Evolutionary conservation across 441 rosid species (phyloP).

Genomic region (Croton setiger): DNA sequence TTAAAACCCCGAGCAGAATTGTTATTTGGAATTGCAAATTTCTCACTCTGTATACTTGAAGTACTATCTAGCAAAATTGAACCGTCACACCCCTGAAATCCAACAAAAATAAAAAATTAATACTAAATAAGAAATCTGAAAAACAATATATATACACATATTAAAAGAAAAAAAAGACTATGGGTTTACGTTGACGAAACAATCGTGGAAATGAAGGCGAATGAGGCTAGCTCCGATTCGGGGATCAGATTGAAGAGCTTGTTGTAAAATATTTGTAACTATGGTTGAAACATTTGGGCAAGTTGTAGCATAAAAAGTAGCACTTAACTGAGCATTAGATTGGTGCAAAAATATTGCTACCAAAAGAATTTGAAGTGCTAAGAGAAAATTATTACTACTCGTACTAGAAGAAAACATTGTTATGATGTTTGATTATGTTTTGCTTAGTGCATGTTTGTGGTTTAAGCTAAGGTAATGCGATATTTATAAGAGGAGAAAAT

Average conservation of each 20-base stretch:
- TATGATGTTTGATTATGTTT: no score
- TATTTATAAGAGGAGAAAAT: no score
- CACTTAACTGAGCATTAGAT: conserved; percentile 42
- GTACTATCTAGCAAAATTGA: conserved; percentile 53
- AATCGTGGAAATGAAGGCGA: conserved; percentile 62
- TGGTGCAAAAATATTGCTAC: conserved; percentile 8
- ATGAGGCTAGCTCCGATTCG: conserved; percentile 47
- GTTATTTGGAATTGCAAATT: conserved; percentile 38
- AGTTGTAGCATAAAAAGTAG: conserved; percentile 38
- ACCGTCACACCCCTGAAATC: conserved; percentile 63
- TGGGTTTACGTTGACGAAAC: conserved; percentile 46
- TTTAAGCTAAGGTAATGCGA: no score
- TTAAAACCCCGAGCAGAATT: conserved; percentile 50
- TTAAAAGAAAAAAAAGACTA: neutral
- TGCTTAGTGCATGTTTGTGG: no score
- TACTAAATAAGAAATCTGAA: neutral
- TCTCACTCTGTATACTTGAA: conserved; percentile 48
- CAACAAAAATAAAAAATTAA: neutral
- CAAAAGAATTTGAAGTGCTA: conserved; percentile 1
- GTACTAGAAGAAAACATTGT: neutral
- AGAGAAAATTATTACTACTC: neutral
- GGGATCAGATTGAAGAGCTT: conserved; percentile 33
- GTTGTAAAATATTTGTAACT: conserved; percentile 29
- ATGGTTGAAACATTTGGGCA: conserved; percentile 41
- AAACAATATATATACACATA: no score